Evolutionary conservation across 495 filamentous ascomycete species (phyloP), one percentile per base, ranked within the genome.

Genomic region (Penicillium ochrochloron): DNA sequence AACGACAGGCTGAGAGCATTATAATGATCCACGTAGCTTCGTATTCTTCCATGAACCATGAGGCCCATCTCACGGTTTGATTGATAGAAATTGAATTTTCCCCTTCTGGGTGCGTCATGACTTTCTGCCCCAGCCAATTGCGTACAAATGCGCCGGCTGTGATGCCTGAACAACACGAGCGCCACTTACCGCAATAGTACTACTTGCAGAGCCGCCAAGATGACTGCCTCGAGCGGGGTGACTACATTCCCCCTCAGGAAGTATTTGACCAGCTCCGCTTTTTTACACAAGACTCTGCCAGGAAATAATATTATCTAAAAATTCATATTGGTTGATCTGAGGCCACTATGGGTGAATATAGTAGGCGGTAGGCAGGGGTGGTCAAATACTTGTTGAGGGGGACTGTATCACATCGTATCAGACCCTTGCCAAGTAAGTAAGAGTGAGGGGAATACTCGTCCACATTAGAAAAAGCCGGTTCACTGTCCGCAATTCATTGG

Each of bases 191-290:
- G 17, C 41, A 44, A 19, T 19, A 44, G 17, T 3, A 19, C 41
- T 44, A 44, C 41, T 44, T 44, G 17, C 41, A 44, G 41, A 44
- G 41, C 41, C 41, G 41, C 41, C 41, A 44, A 44, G 41, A 17
- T 44, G 41, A 44, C 41, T 44, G 41, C 41, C 41, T 44, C 17
- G 41, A 44, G 17, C 41, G 41, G 41, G 41, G 41, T 44, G 17
- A 44, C 17, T 44, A n/a, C n/a, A n/a, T n/a, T n/a, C n/a, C n/a
- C n/a, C n/a, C n/a, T n/a, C n/a, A n/a, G n/a, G n/a, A n/a, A n/a
- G n/a, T n/a, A n/a, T n/a, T n/a, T n/a, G n/a, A n/a, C n/a, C n/a
- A n/a, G n/a, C n/a, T n/a, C n/a, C n/a, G n/a, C n/a, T n/a, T n/a
- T n/a, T n/a, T n/a, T n/a, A n/a, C n/a, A n/a, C n/a, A n/a, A n/a